Percentiles rank a stretch among this genome's conserved stretches.
phyloP scores from a whole-genome alignment of 805 yeast genomes.

The Myxozyma geophila region DNA sequence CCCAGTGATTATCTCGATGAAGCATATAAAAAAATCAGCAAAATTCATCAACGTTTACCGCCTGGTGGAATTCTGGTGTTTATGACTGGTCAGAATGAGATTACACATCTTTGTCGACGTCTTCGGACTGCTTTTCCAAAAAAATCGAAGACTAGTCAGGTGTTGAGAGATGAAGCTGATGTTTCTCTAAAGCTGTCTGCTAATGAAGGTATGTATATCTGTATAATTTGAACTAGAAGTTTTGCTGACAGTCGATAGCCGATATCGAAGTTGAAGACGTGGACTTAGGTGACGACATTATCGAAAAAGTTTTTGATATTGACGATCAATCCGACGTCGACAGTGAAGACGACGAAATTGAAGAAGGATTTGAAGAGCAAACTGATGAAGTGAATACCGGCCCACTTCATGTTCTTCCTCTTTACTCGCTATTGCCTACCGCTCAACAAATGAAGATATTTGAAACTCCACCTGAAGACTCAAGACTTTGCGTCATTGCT shows the following conservation, averaged over 20 bases:
- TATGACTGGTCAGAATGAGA: constrained; percentile 94
- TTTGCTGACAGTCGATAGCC: constrained; percentile 9
- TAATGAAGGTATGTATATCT: constrained; percentile 42
- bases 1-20: constrained; percentile 80
- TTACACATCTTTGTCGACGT: constrained; percentile 70
- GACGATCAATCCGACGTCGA: constrained; percentile 45
- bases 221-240: constrained; percentile 12
- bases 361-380: constrained; percentile 74
- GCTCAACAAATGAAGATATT: constrained; percentile 93
- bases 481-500: constrained; percentile 89
- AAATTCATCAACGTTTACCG: constrained; percentile 84
- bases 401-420: constrained; percentile 87
- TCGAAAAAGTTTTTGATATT: constrained; percentile 28
- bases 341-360: constrained; percentile 50
- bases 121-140: constrained; percentile 72
- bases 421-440: constrained; percentile 92
- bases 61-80: constrained; percentile 93
- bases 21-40: constrained; percentile 79
- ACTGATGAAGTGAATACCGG: constrained; percentile 50
- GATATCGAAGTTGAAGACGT: constrained; percentile 82
- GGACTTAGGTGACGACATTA: constrained; percentile 50
- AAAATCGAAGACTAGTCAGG: constrained; percentile 41
- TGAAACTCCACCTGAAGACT: constrained; percentile 79
- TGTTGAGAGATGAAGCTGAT: constrained; percentile 40
- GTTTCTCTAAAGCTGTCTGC: constrained; percentile 33